Conservation (phyloP, 371 early-diverging fungal genomes). For the Cokeromyces recurvatus region DNA sequence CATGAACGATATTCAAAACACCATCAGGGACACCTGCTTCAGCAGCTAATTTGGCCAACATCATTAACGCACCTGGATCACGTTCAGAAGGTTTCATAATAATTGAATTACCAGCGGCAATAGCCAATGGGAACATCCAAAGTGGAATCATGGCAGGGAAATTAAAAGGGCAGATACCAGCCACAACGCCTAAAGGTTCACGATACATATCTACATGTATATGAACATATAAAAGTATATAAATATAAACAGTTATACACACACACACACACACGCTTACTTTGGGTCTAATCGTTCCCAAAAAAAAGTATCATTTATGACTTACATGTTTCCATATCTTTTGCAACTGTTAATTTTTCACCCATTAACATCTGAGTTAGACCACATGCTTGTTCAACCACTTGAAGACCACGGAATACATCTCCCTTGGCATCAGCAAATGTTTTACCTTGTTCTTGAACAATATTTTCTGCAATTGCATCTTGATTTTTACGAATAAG, state of each 20-base stretch:
- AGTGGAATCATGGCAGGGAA: slow-evolving; percentile 96
- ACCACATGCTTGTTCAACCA: slow-evolving; percentile 87
- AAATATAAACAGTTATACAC: too few relatives aligned
- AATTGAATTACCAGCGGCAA: slow-evolving; percentile 26
- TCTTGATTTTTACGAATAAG: slow-evolving; percentile 84
- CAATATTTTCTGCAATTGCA: slow-evolving; percentile 81
- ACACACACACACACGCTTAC: too few relatives aligned
- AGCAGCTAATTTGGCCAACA: slow-evolving; percentile 85
- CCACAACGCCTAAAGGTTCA: slow-evolving; percentile 94
- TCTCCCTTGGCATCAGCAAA: slow-evolving; percentile 91
- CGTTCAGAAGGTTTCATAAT: slow-evolving; percentile 77
- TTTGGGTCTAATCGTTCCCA: too few relatives aligned
- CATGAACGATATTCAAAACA: slow-evolving; percentile 94
- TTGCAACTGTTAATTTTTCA: slow-evolving; percentile 80
- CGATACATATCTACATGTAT: slow-evolving; percentile 70
- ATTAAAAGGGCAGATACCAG: slow-evolving; percentile 95
- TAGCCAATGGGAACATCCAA: slow-evolving; percentile 93
- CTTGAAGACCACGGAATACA: slow-evolving; percentile 86
- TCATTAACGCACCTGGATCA: slow-evolving; percentile 94
- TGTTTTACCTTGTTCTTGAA: slow-evolving; percentile 93
- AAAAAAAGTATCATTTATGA: background rate
- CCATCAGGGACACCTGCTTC: slow-evolving; percentile 94
- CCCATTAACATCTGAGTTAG: slow-evolving; percentile 83
- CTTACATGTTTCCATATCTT: slow-evolving; percentile 91
- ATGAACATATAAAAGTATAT: background rate